These are phyloP conservation scores for Moniliophthora roreri DNA, from an alignment of 1,284 basidiomycete genomes.

Conservation along the genomic window DNA sequence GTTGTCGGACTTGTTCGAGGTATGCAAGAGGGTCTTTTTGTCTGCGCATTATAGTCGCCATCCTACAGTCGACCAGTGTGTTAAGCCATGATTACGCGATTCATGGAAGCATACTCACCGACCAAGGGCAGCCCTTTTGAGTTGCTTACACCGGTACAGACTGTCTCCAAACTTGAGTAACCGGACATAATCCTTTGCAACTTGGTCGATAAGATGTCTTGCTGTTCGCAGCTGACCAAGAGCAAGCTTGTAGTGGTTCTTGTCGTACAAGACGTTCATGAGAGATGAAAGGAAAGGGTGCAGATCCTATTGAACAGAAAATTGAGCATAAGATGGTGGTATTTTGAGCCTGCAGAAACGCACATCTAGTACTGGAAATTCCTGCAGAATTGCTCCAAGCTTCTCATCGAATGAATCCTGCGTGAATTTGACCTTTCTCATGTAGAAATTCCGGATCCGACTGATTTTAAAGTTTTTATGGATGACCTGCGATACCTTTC, in stretches of 20 bases:
- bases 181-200: constrained; percentile 94
- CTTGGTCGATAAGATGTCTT: constrained; percentile 91
- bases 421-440: constrained; percentile 99
- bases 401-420: constrained; percentile 98
- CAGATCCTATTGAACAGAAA: constrained; percentile 62
- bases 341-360: constrained; percentile 24
- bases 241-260: constrained; percentile 98
- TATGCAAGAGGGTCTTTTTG: constrained; percentile 97
- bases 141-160: constrained; percentile 94
- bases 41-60: constrained; percentile 96
- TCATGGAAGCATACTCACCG: constrained; percentile 51
- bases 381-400: constrained; percentile 88
- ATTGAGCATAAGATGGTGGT: constrained; percentile 6
- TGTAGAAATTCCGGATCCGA: constrained; percentile 92
- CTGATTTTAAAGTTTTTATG: constrained; percentile 99
- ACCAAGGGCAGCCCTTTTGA: constrained; percentile 92
- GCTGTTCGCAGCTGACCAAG: constrained; percentile 93
- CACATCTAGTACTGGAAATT: constrained; percentile 97
- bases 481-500: constrained; percentile 61
- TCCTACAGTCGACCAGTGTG: constrained; percentile 43
- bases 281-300: constrained; percentile 94
- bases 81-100: not conserved
- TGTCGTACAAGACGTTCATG: constrained; percentile 97
- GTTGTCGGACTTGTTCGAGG: constrained; percentile 96
- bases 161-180: constrained; percentile 96